phyloP scores from a whole-genome alignment of 2,329 filamentous ascomycete genomes.

The Ophiostoma populinum region DNA sequence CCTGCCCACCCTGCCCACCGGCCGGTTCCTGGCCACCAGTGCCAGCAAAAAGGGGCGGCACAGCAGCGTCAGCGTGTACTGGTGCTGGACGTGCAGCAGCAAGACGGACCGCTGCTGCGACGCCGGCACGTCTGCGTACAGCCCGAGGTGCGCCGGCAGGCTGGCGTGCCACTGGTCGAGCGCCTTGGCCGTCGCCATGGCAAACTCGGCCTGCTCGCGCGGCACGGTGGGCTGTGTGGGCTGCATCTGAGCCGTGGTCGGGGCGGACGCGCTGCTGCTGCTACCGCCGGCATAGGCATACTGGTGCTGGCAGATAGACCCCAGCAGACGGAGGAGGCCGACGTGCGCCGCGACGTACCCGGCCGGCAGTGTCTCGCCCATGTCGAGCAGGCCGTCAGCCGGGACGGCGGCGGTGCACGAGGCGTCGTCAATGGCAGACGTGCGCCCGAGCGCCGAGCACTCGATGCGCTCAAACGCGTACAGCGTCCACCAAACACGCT shows the following conservation, averaged over 20 bases:
- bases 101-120: constrained; percentile 15
- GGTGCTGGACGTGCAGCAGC: constrained; percentile 22
- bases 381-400: constrained; percentile 14
- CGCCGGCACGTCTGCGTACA: constrained; percentile 7
- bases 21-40: constrained; percentile 3
- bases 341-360: constrained; percentile 13
- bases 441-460: constrained; percentile 17
- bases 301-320: constrained; percentile 15
- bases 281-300: constrained; percentile 11
- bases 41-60: constrained; percentile 16
- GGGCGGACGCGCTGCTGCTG: neutral
- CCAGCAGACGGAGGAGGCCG: constrained; percentile 13
- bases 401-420: constrained; percentile 16
- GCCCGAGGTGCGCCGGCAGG: constrained; percentile 10
- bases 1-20: neutral
- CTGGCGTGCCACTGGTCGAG: constrained; percentile 8
- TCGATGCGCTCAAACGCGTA: constrained; percentile 18
- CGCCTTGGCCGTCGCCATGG: constrained; percentile 2
- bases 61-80: constrained; percentile 14
- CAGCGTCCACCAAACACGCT: constrained; percentile 18
- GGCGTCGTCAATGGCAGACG: constrained; percentile 16
- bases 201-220: constrained; percentile 7
- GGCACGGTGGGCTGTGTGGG: neutral
- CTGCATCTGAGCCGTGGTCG: neutral
- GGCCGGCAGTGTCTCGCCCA: constrained; percentile 12